phyloP scores from a whole-genome alignment of 2,329 filamentous ascomycete genomes.

The Cercospora citrullina region DNA sequence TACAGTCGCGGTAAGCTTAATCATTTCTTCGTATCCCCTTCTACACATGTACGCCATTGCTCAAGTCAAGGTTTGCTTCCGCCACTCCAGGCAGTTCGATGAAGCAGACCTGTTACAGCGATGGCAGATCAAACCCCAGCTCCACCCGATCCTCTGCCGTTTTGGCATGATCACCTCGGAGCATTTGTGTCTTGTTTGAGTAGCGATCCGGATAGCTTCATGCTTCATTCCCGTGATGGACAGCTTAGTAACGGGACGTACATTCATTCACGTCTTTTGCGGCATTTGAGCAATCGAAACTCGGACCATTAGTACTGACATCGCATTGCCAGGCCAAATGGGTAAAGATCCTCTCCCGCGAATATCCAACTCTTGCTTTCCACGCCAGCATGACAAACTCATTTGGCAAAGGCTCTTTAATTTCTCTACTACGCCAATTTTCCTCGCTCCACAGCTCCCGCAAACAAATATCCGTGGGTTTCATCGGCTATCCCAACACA shows the following conservation, averaged over 20 bases:
- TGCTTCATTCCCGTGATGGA: slow-evolving; percentile 65
- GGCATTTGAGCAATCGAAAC: not conserved
- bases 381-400: slow-evolving; percentile 93
- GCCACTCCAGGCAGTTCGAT: slow-evolving; percentile 59
- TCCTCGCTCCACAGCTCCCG: slow-evolving; percentile 83
- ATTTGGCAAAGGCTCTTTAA: slow-evolving; percentile 93
- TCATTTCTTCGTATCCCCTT: slow-evolving; percentile 11
- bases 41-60: slow-evolving; percentile 60
- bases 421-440: slow-evolving; percentile 89
- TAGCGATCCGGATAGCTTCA: slow-evolving; percentile 79
- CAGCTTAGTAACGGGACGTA: slow-evolving; percentile 99
- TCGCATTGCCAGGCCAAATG: slow-evolving; percentile 70
- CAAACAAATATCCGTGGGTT: slow-evolving; percentile 91
- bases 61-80: slow-evolving; percentile 85
- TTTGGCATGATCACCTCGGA: slow-evolving; percentile 76
- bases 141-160: slow-evolving; percentile 76
- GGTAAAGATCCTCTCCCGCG: slow-evolving; percentile 84
- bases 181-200: slow-evolving; percentile 87
- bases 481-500: slow-evolving; percentile 88
- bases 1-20: slow-evolving; percentile 82
- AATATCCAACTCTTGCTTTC: slow-evolving; percentile 92
- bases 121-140: slow-evolving; percentile 83
- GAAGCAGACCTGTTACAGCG: slow-evolving; percentile 96
- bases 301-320: slow-evolving; percentile 22
- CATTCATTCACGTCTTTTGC: slow-evolving; percentile 50